These are phyloP conservation scores for Curvularia sp. DNA, from an alignment of 2,329 filamentous ascomycete species.

Conservation along the genomic window DNA sequence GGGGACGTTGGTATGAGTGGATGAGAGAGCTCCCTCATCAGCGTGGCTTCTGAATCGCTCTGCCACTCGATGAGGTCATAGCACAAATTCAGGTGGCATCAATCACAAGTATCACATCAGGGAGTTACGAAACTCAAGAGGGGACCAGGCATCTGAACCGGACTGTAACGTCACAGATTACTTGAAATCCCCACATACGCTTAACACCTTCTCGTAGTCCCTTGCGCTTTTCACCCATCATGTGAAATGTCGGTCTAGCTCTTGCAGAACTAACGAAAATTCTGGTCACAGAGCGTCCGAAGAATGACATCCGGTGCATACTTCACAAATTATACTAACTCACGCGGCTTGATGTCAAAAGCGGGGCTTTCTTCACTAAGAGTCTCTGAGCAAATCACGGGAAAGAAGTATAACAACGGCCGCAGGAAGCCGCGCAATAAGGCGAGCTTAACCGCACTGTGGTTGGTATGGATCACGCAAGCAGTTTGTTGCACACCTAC, in stretches of 20 bases:
- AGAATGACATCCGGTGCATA: neutral
- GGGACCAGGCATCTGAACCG: constrained; percentile 1
- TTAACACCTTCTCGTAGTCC: constrained; percentile 1
- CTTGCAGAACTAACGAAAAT: neutral
- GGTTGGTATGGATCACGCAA: constrained; percentile 15
- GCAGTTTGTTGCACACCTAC: constrained; percentile 7
- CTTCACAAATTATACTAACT: neutral
- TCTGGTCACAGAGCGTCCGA: constrained; percentile 3
- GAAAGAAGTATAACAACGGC: constrained; percentile 4
- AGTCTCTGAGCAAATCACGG: neutral
- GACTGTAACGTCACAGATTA: constrained; percentile 6
- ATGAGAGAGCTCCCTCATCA: neutral
- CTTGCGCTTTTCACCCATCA: constrained; percentile 2
- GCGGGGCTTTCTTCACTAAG: neutral
- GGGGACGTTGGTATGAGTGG: constrained; percentile 14
- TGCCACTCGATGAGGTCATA: neutral
- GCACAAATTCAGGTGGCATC: neutral
- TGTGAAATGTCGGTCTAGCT: constrained; percentile 12
- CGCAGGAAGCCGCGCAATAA: constrained; percentile 11
- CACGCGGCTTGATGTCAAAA: neutral
- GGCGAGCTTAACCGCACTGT: constrained; percentile 17
- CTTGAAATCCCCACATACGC: neutral
- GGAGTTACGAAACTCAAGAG: constrained; percentile 3
- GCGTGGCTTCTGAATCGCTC: neutral
- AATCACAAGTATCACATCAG: neutral